Evolutionary conservation across 2,329 filamentous ascomycete genomes (phyloP).

Genomic region (Hymenoscyphus albidus): DNA sequence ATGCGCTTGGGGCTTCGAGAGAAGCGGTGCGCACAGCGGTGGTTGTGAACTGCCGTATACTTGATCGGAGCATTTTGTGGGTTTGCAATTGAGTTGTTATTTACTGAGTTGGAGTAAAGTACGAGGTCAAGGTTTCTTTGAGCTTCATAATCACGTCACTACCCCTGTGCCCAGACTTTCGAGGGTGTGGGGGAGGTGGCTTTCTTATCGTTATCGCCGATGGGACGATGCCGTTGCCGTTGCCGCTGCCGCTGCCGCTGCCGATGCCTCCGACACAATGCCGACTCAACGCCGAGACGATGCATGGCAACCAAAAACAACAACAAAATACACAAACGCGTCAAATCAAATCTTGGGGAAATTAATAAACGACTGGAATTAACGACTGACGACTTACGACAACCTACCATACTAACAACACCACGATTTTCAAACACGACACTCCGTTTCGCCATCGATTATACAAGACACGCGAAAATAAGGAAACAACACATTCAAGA

Average conservation of each 20-base stretch:
- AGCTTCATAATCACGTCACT: background rate
- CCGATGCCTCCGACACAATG: too few species aligned
- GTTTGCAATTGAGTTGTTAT: conserved; percentile 1
- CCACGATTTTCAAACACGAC: background rate
- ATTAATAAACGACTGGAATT: background rate
- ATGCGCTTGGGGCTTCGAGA: conserved; percentile 48
- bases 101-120: background rate
- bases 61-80: conserved; percentile 51
- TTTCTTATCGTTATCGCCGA: background rate
- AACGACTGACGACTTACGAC: background rate
- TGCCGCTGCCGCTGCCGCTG: too few species aligned
- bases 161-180: background rate
- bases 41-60: conserved; percentile 53
- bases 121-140: background rate
- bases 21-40: conserved; percentile 49
- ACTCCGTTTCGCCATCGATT: background rate
- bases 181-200: background rate
- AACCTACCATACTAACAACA: background rate
- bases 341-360: background rate
- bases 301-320: conserved; percentile 4
- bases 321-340: conserved; percentile 4
- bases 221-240: too few species aligned
- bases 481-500: conserved; percentile 27
- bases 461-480: background rate
- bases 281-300: too few species aligned